Evolutionary conservation across 2,329 filamentous ascomycete species (phyloP), one percentile per base, ranked within the genome.

Genomic region (Zasmidium citrigriseum): DNA sequence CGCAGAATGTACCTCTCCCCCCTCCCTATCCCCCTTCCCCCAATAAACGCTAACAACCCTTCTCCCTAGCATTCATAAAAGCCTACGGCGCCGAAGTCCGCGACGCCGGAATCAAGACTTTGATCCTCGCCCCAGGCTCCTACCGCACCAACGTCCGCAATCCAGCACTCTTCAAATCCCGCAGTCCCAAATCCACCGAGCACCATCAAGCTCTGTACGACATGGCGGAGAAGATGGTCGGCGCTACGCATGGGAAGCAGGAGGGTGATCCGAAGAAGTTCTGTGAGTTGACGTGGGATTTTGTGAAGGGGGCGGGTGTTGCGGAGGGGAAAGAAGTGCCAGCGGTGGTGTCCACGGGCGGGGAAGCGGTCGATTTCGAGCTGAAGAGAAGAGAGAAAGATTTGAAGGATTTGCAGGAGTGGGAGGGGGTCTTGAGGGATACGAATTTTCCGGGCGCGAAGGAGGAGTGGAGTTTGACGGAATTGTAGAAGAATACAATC

Each of bases 101-200:
- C 16, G 18, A 45, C 12, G 16, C 18, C 25, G 44, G 44, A 7
- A 44, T 55, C 53, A 38, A 50, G 18, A 50, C 53, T n/a, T 27
- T 55, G n/a, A 55, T 55, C 46, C 45, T 55, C n/a, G 46, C 49
- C 23, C 46, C 53, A 21, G 52, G 52, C 44, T 38, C 24, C 45
- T 54, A 41, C 52, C 38, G 52, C 23, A 54, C 52, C 22, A 54
- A 54, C 44, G 47, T 54, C 44, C 34, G 34, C 7, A 14, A 29
- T 3, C 41, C 34, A 2, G 18, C 7, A 7, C 7, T 4, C 7
- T 41, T 27, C 52, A 54, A 47, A 46, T 25, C 14, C 20, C 46
- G 47, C 25, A 25, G 46, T n/a, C 52, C 52, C 3, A 38, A 38
- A 9, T 7, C 21, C 4, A 41, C 44, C 22, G 21, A 14, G 5